Percentiles rank a stretch among this genome's conserved stretches.
phyloP scores from a whole-genome alignment of 2,329 filamentous ascomycete species.

The Colletotrichum sp. region DNA sequence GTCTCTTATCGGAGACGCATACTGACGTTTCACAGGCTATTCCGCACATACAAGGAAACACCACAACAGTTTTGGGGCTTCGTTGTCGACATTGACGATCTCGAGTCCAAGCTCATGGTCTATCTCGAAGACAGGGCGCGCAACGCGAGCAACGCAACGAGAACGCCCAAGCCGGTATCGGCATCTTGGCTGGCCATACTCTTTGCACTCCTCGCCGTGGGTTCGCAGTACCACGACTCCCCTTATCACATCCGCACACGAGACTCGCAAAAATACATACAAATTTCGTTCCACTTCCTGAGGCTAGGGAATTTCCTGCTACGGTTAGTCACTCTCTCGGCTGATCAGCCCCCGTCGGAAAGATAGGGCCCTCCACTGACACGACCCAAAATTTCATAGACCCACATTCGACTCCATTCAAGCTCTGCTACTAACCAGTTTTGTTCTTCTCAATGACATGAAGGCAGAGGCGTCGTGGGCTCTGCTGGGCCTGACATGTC shows the following conservation, averaged over 20 bases:
- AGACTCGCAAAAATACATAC: constrained; percentile 65
- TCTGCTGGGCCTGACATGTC: constrained; percentile 66
- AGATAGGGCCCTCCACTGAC: constrained; percentile 9
- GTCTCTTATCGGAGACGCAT: neutral
- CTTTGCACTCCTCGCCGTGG: constrained; percentile 69
- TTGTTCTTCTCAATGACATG: constrained; percentile 72
- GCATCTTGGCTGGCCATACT: constrained; percentile 71
- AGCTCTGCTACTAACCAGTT: constrained; percentile 65
- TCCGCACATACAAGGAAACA: constrained; percentile 71
- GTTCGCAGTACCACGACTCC: constrained; percentile 70
- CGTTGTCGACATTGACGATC: constrained; percentile 69
- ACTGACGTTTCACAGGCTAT: constrained; percentile 49
- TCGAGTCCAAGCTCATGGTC: constrained; percentile 68
- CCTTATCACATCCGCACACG: constrained; percentile 65
- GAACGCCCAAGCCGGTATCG: constrained; percentile 57
- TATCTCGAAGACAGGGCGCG: constrained; percentile 69
- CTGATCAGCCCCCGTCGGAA: neutral
- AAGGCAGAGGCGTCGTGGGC: constrained; percentile 74
- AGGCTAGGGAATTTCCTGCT: constrained; percentile 68
- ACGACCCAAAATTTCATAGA: constrained; percentile 31
- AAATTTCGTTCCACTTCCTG: constrained; percentile 70
- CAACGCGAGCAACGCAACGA: constrained; percentile 52
- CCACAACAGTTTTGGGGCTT: constrained; percentile 73
- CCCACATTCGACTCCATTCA: constrained; percentile 72
- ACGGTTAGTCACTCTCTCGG: constrained; percentile 40